Percentiles rank a stretch among this genome's conserved stretches.
These are phyloP conservation scores for Dinochytrium kinnereticum DNA, from an alignment of 371 early-diverging fungal genomes.

Conservation along the genomic window DNA sequence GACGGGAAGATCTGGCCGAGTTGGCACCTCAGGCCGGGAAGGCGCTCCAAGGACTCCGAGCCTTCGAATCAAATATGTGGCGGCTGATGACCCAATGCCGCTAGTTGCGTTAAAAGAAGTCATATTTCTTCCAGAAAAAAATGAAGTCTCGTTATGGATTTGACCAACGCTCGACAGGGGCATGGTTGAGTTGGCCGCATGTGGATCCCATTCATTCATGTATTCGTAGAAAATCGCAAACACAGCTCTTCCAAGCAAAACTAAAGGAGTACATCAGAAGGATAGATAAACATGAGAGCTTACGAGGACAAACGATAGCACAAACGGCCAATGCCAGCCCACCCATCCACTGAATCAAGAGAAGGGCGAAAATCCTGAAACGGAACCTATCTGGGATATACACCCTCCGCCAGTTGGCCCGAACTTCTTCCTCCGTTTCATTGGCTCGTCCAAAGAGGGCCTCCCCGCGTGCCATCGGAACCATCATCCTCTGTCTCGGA, in stretches of 20 bases:
- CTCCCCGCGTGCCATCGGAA: constrained; percentile 46
- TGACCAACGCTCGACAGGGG: too few species aligned
- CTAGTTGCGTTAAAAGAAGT: neutral
- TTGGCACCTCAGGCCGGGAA: neutral
- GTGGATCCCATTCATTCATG: neutral
- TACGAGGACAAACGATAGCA: constrained; percentile 22
- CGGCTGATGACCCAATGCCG: neutral
- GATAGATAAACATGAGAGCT: constrained; percentile 7
- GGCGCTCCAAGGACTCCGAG: neutral
- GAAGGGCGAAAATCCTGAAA: constrained; percentile 28
- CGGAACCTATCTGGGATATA: constrained; percentile 46
- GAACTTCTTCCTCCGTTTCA: constrained; percentile 53
- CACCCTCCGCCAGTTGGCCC: constrained; percentile 54
- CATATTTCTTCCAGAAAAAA: neutral
- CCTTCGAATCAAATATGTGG: neutral
- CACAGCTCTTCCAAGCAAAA: constrained; percentile 36
- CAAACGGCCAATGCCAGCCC: constrained; percentile 27
- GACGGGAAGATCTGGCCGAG: constrained; percentile 47
- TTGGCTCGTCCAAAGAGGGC: constrained; percentile 48
- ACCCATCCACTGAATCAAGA: constrained; percentile 44
- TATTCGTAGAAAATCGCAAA: constrained; percentile 26
- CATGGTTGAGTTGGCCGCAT: too few species aligned
- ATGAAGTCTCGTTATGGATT: too few species aligned
- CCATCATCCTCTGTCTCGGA: constrained; percentile 48
- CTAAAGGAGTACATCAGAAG: constrained; percentile 23